A percentile compares a stretch with the other conserved stretches of the same genome.
Conservation (phyloP, 441 rosid genomes). For the Jatropha podagrica region DNA sequence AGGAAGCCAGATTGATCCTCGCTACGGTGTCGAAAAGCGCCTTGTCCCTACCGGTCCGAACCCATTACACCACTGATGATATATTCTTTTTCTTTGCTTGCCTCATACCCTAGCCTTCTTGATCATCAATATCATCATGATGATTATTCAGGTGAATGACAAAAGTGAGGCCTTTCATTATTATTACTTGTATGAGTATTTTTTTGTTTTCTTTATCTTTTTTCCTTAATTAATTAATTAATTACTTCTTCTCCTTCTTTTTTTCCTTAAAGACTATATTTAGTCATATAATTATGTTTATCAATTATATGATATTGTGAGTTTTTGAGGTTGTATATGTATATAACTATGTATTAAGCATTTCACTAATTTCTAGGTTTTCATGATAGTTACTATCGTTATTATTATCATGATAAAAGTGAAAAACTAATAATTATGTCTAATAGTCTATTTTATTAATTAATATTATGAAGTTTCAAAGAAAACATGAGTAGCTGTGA, state of each 20-base stretch:
- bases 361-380: conserved; percentile 10
- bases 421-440: not conserved
- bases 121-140: conserved; percentile 20
- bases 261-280: not conserved
- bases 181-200: not conserved
- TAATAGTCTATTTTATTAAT: conserved; percentile 11
- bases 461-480: conserved; percentile 6
- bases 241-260: too few species aligned
- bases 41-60: conserved; percentile 91
- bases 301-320: conserved; percentile 5
- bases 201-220: not conserved
- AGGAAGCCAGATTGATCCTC: conserved; percentile 62
- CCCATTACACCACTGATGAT: conserved; percentile 73
- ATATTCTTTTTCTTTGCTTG: conserved; percentile 7
- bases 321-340: conserved; percentile 25
- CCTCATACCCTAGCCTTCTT: not conserved
- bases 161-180: conserved; percentile 15
- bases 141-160: conserved; percentile 23
- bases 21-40: conserved; percentile 81
- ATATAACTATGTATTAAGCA: not conserved
- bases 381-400: not conserved
- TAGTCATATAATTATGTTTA: conserved; percentile 3
- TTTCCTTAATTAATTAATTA: not conserved
- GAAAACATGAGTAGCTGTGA: conserved; percentile 38
- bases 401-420: conserved; percentile 12